Evolutionary conservation across 1,139 yeast species (phyloP).

Genomic region (Diutina scorzettiae): DNA sequence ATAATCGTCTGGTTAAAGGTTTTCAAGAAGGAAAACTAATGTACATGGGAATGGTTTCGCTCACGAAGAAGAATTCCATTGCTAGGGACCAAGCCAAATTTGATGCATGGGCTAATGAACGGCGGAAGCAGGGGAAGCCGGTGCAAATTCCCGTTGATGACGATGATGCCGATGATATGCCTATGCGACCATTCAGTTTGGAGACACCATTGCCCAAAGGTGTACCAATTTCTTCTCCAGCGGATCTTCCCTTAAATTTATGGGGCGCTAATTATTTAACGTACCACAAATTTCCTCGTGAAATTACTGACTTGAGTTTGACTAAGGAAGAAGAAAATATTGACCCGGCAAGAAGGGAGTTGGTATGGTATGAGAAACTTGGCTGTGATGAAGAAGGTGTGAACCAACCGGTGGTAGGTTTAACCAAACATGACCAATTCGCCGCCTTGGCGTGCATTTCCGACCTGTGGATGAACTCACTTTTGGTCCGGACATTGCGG

Average conservation of each 20-base stretch:
- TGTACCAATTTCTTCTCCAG: slow-evolving; percentile 7
- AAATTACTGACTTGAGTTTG: slow-evolving; percentile 18
- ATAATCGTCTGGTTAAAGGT: slow-evolving; percentile 47
- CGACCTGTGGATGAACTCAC: slow-evolving; percentile 45
- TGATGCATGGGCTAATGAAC: slow-evolving; percentile 4
- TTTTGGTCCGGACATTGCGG: slow-evolving; percentile 22
- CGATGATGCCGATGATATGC: slow-evolving; percentile 15
- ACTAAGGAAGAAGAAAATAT: slow-evolving; percentile 18
- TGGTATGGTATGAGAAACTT: slow-evolving; percentile 32
- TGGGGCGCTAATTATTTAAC: slow-evolving; percentile 13
- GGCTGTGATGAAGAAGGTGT: slow-evolving; percentile 18
- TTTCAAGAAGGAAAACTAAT: slow-evolving; percentile 39
- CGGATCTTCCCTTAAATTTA: slow-evolving; percentile 12
- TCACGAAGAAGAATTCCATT: slow-evolving; percentile 25
- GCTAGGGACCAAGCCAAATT: slow-evolving; percentile 11
- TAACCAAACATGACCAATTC: slow-evolving; percentile 31
- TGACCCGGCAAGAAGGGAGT: slow-evolving; percentile 22
- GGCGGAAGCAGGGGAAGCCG: slow-evolving; percentile 3
- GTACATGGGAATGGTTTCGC: slow-evolving; percentile 43
- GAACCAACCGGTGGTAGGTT: slow-evolving; percentile 7
- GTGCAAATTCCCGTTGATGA: slow-evolving; percentile 10
- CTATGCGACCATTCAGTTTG: slow-evolving; percentile 24
- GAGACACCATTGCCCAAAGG: slow-evolving; percentile 20
- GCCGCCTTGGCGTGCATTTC: slow-evolving; percentile 53
- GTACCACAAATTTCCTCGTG: slow-evolving; percentile 29